Evolutionary conservation across 1,284 basidiomycete genomes (phyloP), one percentile per base, ranked within the genome.

Genomic region (Pyrrhoderma lamaoense): DNA sequence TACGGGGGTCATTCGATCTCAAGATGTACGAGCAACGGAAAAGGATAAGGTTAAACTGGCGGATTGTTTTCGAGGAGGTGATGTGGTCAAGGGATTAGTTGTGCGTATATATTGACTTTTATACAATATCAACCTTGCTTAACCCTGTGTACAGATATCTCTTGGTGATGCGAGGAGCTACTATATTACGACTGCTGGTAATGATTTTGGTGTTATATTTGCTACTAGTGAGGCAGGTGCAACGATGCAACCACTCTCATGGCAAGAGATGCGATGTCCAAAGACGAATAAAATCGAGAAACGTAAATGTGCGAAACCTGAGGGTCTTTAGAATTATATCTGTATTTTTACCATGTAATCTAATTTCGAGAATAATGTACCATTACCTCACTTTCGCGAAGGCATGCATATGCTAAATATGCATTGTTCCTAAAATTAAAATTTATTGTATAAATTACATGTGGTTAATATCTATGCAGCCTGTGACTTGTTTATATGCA

Each of bases 1-100:
- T 60, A 85, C 81, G 0, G 95, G 95, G 11, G 85, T 98, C 7
- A 89, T 99, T 54, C 81, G 95, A 31, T 75, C 81, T 3, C 90
- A 95, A 66, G 96, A 99, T 67, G 84, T 96, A n/a, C 70, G 93
- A 44, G 83, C 85, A 23, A 94, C 92, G 1, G 93, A 96, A 64
- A 90, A 91, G 61, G 92, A 95, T 70, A 89, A 86, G 65, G 79
- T 97, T 54, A 94, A 91, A 67, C 89, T 98, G 58, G 83, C 82
- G 31, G 91, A 96, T 59, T 97, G 93, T 64, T 99, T 98, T 70
- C 79, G 96, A 38, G 89, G 94, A 0, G 94, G 96, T 3, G 95
- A 99, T 68, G 89, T 98, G 49, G 89, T 99, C 23, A 83, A 89
- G 58, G 94, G 93, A 3, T 70, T 87, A 38, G 93, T 98, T 60